Percentiles rank a stretch among this genome's conserved stretches.
phyloP scores from a whole-genome alignment of 2,329 filamentous ascomycete genomes.

The Phaeoacremonium minimum region DNA sequence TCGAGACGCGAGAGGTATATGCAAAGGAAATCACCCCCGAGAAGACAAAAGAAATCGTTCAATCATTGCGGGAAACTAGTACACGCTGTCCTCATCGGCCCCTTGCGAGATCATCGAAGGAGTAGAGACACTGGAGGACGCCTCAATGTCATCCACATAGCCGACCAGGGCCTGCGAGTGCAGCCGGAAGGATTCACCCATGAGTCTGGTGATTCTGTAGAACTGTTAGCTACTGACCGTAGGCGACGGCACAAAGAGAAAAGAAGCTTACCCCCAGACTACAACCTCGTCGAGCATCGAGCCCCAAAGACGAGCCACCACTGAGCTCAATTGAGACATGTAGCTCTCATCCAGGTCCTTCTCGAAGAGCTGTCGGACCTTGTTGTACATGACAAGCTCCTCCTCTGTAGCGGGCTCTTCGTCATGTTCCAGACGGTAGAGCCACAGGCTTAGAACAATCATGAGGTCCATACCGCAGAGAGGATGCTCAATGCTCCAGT shows the following conservation, averaged over 20 bases:
- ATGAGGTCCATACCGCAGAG: slow-evolving; percentile 95
- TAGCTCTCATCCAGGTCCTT: slow-evolving; percentile 83
- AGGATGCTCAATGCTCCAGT: slow-evolving; percentile 98
- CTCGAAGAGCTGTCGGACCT: slow-evolving; percentile 83
- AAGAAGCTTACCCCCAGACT: slow-evolving; percentile 83
- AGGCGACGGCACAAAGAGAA: not conserved
- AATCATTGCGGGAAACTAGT: slow-evolving; percentile 42
- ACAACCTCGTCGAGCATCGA: slow-evolving; percentile 98
- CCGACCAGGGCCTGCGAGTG: slow-evolving; percentile 92
- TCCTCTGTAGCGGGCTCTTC: slow-evolving; percentile 84
- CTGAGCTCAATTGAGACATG: slow-evolving; percentile 84
- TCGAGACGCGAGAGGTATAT: slow-evolving; percentile 37
- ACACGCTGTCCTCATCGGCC: slow-evolving; percentile 68
- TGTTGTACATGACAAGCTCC: slow-evolving; percentile 86
- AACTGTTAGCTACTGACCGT: slow-evolving; percentile 40
- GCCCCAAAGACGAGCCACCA: slow-evolving; percentile 91
- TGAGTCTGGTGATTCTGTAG: slow-evolving; percentile 79
- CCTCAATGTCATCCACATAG: slow-evolving; percentile 82
- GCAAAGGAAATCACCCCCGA: slow-evolving; percentile 24
- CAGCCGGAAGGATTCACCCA: slow-evolving; percentile 97
- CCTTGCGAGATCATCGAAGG: slow-evolving; percentile 70
- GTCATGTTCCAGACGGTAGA: slow-evolving; percentile 98
- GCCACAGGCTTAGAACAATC: slow-evolving; percentile 96
- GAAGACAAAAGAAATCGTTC: slow-evolving; percentile 45
- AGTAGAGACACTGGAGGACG: slow-evolving; percentile 64